phyloP scores from a whole-genome alignment of 129 eudicot species.

The Solidago caesia region DNA sequence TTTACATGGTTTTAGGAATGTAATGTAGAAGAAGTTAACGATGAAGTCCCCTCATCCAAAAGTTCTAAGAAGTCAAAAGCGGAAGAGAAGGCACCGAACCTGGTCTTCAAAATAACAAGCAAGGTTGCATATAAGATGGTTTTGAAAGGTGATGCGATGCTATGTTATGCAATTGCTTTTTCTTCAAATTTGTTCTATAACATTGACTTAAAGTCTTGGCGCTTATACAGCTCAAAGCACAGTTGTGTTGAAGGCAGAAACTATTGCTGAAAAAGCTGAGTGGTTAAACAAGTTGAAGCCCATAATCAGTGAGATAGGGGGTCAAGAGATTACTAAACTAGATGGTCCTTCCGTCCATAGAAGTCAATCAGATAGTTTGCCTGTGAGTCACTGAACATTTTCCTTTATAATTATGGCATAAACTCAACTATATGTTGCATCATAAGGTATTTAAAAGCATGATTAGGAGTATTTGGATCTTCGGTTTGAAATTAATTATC shows the following conservation, averaged over 20 bases:
- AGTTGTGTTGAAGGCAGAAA: constrained; percentile 91
- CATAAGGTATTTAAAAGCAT: not conserved
- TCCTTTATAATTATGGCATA: not conserved
- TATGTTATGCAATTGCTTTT: not conserved
- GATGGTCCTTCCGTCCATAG: constrained; percentile 67
- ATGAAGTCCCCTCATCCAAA: constrained; percentile 66
- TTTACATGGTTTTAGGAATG: constrained; percentile 53
- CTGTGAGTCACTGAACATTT: constrained; percentile 45
- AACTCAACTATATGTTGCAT: not conserved
- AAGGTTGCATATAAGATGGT: constrained; percentile 86
- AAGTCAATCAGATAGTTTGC: constrained; percentile 90
- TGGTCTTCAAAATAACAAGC: constrained; percentile 78
- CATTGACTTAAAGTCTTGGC: constrained; percentile 13
- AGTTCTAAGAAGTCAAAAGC: constrained; percentile 88
- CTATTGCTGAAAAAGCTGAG: constrained; percentile 72
- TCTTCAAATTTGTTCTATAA: not conserved
- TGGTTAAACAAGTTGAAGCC: constrained; percentile 74
- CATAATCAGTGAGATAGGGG: constrained; percentile 64
- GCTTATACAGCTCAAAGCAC: constrained; percentile 77
- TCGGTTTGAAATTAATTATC: too few relatives aligned
- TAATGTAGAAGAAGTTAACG: constrained; percentile 74
- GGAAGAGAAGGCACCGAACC: constrained; percentile 62
- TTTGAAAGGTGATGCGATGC: constrained; percentile 55
- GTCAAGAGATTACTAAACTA: constrained; percentile 55
- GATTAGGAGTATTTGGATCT: too few relatives aligned